Percentiles rank a stretch among this genome's conserved stretches.
Conservation (phyloP, 177 flowering plant species). For the Vitis hybrid region DNA sequence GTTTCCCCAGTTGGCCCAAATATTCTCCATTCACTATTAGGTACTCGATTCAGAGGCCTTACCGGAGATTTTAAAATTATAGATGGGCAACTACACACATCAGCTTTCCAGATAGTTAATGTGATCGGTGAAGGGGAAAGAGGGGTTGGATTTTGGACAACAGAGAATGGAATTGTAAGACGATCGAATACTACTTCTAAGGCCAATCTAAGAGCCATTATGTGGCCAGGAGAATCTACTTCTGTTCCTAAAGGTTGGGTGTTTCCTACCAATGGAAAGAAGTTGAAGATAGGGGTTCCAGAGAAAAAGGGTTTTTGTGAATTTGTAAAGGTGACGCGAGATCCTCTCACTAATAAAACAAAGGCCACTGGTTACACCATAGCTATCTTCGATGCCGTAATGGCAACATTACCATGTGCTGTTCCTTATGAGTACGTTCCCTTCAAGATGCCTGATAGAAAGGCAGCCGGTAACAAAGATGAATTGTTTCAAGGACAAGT, state of each 20-base stretch:
- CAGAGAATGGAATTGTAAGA: constrained; percentile 4
- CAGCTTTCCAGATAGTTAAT: constrained; percentile 30
- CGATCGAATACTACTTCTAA: neutral
- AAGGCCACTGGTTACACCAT: constrained; percentile 18
- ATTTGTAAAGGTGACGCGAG: constrained; percentile 16
- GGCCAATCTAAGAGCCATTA: neutral
- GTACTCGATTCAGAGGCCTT: constrained; percentile 28
- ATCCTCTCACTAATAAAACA: constrained; percentile 2
- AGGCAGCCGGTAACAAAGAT: constrained; percentile 11
- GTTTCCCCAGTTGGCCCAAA: constrained; percentile 25
- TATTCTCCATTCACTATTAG: constrained; percentile 13
- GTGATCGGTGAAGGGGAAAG: constrained; percentile 16
- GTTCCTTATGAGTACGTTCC: constrained; percentile 20
- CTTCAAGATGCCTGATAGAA: neutral
- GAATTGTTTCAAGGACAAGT: constrained; percentile 14
- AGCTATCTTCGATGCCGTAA: constrained; percentile 22
- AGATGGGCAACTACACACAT: constrained; percentile 26
- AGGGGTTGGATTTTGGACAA: constrained; percentile 20
- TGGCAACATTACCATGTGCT: constrained; percentile 7
- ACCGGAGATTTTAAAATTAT: constrained; percentile 24
- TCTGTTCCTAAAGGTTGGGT: constrained; percentile 25
- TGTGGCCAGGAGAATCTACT: constrained; percentile 28
- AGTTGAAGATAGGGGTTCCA: constrained; percentile 24
- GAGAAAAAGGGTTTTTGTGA: constrained; percentile 5
- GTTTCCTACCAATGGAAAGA: constrained; percentile 14